Evolutionary conservation across 1,284 basidiomycete genomes (phyloP), one percentile per base, ranked within the genome.

Genomic region (Cutaneotrichosporon sp.): DNA sequence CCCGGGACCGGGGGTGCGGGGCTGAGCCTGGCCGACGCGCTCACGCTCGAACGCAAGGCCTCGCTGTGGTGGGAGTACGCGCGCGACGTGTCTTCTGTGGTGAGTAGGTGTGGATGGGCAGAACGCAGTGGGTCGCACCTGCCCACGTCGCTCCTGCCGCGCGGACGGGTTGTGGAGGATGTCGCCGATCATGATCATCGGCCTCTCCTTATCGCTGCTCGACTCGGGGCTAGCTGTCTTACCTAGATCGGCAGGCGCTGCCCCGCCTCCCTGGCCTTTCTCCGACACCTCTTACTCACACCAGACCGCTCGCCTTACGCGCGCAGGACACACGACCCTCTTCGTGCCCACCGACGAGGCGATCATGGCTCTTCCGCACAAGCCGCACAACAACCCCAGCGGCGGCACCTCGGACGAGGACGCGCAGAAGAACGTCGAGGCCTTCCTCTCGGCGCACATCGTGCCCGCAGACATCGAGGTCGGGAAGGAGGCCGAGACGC

Each of bases 31-130:
- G 72, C 73, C 1, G 77, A 79, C 64, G 69, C 66, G 3, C 61
- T 79, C 16, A 76, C 77, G 18, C 58, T 75, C 25, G 74, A 76
- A 63, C 62, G 73, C 27, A 58, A 65, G 14, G 72, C 70, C 18
- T 71, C 72, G 46, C 24, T 77, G 18, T 79, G 74, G 74, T 79
- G 71, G 69, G 71, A 72, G 29, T 79, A 79, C 56, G 77, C 77
- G 4, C 61, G 77, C 45, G 77, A 79, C 59, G 67, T 72, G 6
- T 57, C 65, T 3, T 56, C 59, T 16, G 67, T 79, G 7, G 75
- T 77, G 63, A 63, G 74, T 74, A 11, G 34, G 14, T 34, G 31
- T n/a, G n/a, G n/a, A n/a, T n/a, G n/a, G n/a, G n/a, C n/a, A n/a
- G n/a, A n/a, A n/a, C n/a, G n/a, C n/a, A n/a, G n/a, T n/a, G n/a